Conservation (phyloP, 495 filamentous ascomycete species). For the Penicillium diatomitis region DNA sequence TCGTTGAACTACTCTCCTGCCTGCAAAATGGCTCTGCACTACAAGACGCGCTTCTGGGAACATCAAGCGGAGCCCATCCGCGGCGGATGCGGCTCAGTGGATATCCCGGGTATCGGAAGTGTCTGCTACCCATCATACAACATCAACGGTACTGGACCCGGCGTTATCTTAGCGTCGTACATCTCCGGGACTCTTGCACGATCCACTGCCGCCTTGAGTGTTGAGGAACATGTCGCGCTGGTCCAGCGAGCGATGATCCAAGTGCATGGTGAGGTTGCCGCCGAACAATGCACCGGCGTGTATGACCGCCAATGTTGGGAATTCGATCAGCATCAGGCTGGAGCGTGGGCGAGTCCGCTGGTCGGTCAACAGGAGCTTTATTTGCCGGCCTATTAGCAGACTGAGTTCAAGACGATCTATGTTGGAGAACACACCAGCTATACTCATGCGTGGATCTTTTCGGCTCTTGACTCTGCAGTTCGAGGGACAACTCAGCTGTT, state of each 20-base stretch:
- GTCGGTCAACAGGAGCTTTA: slow-evolving; percentile 57
- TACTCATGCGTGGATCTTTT: slow-evolving; percentile 68
- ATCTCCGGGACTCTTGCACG: slow-evolving; percentile 33
- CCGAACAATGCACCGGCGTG: slow-evolving; percentile 50
- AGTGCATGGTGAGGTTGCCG: slow-evolving; percentile 48
- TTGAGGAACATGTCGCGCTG: slow-evolving; percentile 45
- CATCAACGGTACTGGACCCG: slow-evolving; percentile 52
- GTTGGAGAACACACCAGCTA: slow-evolving; percentile 64
- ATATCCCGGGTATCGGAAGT: slow-evolving; percentile 48
- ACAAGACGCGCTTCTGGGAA: slow-evolving; percentile 60
- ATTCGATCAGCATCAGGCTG: slow-evolving; percentile 42
- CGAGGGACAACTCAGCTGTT: slow-evolving; percentile 55
- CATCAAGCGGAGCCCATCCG: slow-evolving; percentile 50
- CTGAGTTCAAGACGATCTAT: slow-evolving; percentile 57
- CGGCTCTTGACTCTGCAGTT: slow-evolving; percentile 57
- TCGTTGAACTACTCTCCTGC: slow-evolving; percentile 46
- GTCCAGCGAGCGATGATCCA: slow-evolving; percentile 50
- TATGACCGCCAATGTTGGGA: slow-evolving; percentile 53
- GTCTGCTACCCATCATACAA: slow-evolving; percentile 59
- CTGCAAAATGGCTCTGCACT: slow-evolving; percentile 60
- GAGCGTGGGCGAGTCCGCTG: slow-evolving; percentile 45
- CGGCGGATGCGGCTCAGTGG: slow-evolving; percentile 49
- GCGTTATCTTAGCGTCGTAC: slow-evolving; percentile 55
- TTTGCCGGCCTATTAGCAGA: slow-evolving; percentile 60
- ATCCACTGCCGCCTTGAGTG: slow-evolving; percentile 34